Evolutionary conservation across 768 basidiomycete species (phyloP).

Genomic region (Suillus cothurnatus): DNA sequence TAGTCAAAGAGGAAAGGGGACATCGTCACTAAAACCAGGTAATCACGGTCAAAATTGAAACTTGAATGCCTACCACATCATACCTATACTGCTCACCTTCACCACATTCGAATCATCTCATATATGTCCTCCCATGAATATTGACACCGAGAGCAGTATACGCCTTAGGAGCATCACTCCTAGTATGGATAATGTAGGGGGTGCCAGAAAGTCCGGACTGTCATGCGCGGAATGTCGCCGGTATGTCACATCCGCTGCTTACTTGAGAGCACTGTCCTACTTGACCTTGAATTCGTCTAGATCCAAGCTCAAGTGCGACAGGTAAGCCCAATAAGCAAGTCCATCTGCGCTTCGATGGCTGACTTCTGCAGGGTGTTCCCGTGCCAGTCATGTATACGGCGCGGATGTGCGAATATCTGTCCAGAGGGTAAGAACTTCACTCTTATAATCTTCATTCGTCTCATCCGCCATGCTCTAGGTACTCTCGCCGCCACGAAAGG

Average conservation of each 20-base stretch:
- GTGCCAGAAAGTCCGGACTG: slow-evolving; percentile 38
- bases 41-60: background rate
- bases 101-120: background rate
- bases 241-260: slow-evolving; percentile 27
- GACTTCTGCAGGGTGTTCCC: slow-evolving; percentile 45
- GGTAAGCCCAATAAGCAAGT: slow-evolving; percentile 24
- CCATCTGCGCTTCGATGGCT: background rate
- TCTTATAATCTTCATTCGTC: background rate
- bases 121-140: slow-evolving; percentile 10
- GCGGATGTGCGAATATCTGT: slow-evolving; percentile 55
- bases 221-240: slow-evolving; percentile 58
- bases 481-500: slow-evolving; percentile 56
- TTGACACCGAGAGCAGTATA: slow-evolving; percentile 13
- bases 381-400: slow-evolving; percentile 56
- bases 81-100: background rate
- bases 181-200: slow-evolving; percentile 9
- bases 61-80: background rate
- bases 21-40: background rate
- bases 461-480: slow-evolving; percentile 30
- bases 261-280: slow-evolving; percentile 8
- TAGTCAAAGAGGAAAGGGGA: background rate
- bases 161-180: slow-evolving; percentile 11
- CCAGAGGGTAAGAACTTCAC: slow-evolving; percentile 43
- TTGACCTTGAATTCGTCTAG: slow-evolving; percentile 23
- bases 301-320: slow-evolving; percentile 59